Evolutionary conservation across 805 yeast species (phyloP).

Genomic region (Starmerella sirachaensis): DNA sequence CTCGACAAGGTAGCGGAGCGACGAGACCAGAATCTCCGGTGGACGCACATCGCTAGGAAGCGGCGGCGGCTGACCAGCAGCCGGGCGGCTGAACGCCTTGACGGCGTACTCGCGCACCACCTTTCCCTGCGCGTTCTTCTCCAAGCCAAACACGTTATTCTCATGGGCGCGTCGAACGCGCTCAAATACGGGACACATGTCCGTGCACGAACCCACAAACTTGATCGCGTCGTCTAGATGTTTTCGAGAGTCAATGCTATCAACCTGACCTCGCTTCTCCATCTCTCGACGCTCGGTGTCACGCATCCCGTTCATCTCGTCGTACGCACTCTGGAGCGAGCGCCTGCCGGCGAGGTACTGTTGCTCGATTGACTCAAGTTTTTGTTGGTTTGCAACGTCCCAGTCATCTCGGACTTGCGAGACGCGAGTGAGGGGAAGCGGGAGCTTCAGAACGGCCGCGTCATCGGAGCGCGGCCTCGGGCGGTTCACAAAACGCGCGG

Average conservation of each 20-base stretch:
- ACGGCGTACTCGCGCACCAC: slow-evolving; percentile 55
- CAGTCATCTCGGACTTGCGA: slow-evolving; percentile 32
- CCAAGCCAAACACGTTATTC: slow-evolving; percentile 70
- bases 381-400: slow-evolving; percentile 64
- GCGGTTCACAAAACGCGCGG: slow-evolving; percentile 2
- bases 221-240: slow-evolving; percentile 76
- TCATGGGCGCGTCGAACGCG: slow-evolving; percentile 77
- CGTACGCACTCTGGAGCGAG: slow-evolving; percentile 64
- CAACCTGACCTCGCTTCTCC: slow-evolving; percentile 76
- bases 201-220: slow-evolving; percentile 78
- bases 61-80: slow-evolving; percentile 97
- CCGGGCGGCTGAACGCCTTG: slow-evolving; percentile 91
- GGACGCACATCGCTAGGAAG: slow-evolving; percentile 96
- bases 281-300: slow-evolving; percentile 62
- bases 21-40: slow-evolving; percentile 55
- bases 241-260: slow-evolving; percentile 71
- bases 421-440: slow-evolving; percentile 8
- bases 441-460: slow-evolving; percentile 11
- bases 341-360: slow-evolving; percentile 27
- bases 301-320: slow-evolving; percentile 54
- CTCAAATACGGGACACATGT: slow-evolving; percentile 93
- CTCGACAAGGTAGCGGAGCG: slow-evolving; percentile 61
- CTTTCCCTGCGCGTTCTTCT: slow-evolving; percentile 48
- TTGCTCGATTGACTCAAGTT: slow-evolving; percentile 44
- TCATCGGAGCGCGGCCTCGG: slow-evolving; percentile 9